Evolutionary conservation across 805 yeast species (phyloP).

Genomic region (Hanseniaspora occidentalis): DNA sequence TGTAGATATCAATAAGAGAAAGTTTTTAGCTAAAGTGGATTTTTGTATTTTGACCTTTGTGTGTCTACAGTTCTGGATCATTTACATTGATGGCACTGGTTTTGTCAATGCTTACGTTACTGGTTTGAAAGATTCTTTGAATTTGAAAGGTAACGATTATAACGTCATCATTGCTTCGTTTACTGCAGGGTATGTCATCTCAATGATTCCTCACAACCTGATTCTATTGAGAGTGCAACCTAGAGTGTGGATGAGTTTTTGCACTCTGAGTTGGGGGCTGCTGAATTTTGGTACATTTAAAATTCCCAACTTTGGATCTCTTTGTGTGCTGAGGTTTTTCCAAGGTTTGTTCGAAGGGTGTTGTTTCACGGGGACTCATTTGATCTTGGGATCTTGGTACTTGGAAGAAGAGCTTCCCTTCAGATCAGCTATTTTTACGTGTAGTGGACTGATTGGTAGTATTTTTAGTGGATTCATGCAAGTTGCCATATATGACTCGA

Average conservation of each 20-base stretch:
- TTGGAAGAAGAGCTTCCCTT: constrained; percentile 35
- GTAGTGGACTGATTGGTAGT: constrained; percentile 41
- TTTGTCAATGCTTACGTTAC: constrained; percentile 50
- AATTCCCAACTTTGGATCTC: constrained; percentile 33
- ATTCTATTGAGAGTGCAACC: constrained; percentile 41
- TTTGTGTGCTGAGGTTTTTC: constrained; percentile 47
- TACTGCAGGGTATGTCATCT: constrained; percentile 48
- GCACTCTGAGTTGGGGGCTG: constrained; percentile 45
- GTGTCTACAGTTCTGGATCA: constrained; percentile 28
- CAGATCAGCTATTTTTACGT: constrained; percentile 41
- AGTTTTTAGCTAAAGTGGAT: constrained; percentile 17
- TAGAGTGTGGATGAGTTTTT: constrained; percentile 40
- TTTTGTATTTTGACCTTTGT: constrained; percentile 23
- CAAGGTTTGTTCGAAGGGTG: constrained; percentile 50
- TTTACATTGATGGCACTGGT: constrained; percentile 47
- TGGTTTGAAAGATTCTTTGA: constrained; percentile 49
- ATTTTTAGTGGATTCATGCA: constrained; percentile 47
- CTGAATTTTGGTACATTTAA: constrained; percentile 39
- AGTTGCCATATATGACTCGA: constrained; percentile 34
- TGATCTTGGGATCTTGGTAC: constrained; percentile 43
- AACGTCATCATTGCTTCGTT: constrained; percentile 43
- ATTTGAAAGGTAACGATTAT: constrained; percentile 35
- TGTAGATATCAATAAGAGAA: too few species aligned
- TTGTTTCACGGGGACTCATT: constrained; percentile 43
- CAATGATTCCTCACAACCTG: constrained; percentile 50